Base-by-base conservation (phyloP, 2,329 filamentous ascomycete species). In the Uncinocarpus reesii region DNA sequence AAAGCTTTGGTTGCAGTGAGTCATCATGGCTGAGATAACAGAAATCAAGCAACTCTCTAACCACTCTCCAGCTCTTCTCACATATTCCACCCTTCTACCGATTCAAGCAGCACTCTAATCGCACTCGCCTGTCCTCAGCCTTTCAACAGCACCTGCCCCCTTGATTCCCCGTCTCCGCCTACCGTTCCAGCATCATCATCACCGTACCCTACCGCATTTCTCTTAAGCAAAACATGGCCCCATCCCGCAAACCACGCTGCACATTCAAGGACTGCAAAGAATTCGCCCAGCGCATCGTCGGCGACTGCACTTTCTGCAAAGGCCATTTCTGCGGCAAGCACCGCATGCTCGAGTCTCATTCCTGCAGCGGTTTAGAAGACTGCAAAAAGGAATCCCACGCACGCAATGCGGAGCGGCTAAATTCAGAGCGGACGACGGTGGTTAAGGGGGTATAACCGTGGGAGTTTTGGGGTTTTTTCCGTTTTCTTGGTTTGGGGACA, bases 321-420 rank as follows among this genome's bases (percentile, higher is more conserved):
- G 88, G 89, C 38, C 86, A 93, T 65, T 96, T 86, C 74, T 98
- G 92, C 71, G 86, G 86, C 59, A 94, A 88, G 73, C 92, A 98
- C 71, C 79, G 92, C 49, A 78, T 96, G 71, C 71, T 96, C 55
- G 92, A 98, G 69, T 86, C 90, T 59, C 92, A 98, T 72, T 86
- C 86, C 71, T 98, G 92, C 72, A 80, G 79, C 55, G 88, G 88
- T 34, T 74, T 98, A 49, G 92, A 96, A 74, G 86, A 95, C 71
- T 95, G 90, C 77, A 95, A 95, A 77, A 92, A 94, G 74, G 88
- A 95, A 68, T 90, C 86, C 41, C 87, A 95, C 69, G 87, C 93
- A 66, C 81, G 88, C 57, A 98, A 98, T 66, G 86, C 87, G 51
- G 84, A 88, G 56, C 89, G 93, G 71, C 75, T 98, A 63, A 86